phyloP scores from a whole-genome alignment of 352 stramenopile species.

The Pythium pectinolyticum region DNA sequence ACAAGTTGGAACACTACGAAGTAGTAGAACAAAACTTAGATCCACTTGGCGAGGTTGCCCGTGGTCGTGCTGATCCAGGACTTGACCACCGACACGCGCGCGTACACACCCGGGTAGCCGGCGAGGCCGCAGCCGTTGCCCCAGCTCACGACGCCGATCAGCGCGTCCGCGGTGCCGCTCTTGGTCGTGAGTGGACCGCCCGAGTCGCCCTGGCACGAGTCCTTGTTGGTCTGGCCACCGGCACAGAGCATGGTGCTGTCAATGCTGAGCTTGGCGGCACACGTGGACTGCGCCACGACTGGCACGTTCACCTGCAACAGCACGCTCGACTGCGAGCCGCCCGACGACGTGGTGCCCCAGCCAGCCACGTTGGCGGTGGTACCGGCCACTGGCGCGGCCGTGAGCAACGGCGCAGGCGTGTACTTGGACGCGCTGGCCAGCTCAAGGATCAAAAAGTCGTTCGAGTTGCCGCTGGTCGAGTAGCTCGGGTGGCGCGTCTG shows the following conservation, averaged over 20 bases:
- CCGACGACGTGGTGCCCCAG: slow-evolving; percentile 31
- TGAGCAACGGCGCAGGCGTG: slow-evolving; percentile 1
- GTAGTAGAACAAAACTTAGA: too few species aligned
- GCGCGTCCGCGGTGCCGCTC: slow-evolving; percentile 28
- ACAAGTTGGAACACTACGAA: background rate
- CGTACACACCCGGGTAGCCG: slow-evolving; percentile 59
- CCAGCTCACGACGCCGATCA: slow-evolving; percentile 67
- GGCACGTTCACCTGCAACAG: slow-evolving; percentile 42
- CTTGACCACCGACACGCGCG: slow-evolving; percentile 43
- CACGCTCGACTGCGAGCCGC: slow-evolving; percentile 32
- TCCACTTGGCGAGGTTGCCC: slow-evolving; percentile 14
- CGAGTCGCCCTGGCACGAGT: slow-evolving; percentile 64
- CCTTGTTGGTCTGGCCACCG: slow-evolving; percentile 35
- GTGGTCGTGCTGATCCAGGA: slow-evolving; percentile 47
- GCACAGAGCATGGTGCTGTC: slow-evolving; percentile 54
- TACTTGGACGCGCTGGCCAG: slow-evolving; percentile 3
- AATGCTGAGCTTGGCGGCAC: slow-evolving; percentile 22
- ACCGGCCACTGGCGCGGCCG: slow-evolving; percentile 5
- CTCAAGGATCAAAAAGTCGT: slow-evolving; percentile 58
- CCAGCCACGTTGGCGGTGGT: slow-evolving; percentile 31
- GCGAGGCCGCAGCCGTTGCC: slow-evolving; percentile 50
- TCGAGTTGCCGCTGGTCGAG: slow-evolving; percentile 18
- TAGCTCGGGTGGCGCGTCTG: slow-evolving; percentile 19
- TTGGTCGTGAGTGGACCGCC: slow-evolving; percentile 49
- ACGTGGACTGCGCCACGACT: slow-evolving; percentile 43